These are phyloP conservation scores for Tylopilus sp. DNA, from an alignment of 1,284 basidiomycete genomes.

Conservation along the genomic window DNA sequence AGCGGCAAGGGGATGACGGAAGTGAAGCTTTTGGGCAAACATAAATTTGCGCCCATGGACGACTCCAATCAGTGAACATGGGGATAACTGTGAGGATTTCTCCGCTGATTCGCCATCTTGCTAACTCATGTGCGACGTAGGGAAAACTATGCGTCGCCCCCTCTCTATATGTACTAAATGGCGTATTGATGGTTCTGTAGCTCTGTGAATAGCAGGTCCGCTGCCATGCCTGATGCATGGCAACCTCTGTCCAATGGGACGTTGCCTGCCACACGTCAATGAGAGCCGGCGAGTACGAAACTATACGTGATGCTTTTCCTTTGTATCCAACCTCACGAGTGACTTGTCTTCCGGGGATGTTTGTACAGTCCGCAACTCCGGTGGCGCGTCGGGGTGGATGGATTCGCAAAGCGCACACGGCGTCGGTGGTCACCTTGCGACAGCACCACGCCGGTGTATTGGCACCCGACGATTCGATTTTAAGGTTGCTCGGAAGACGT, in stretches of 20 bases:
- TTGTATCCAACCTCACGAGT: constrained; percentile 25
- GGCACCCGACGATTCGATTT: constrained; percentile 15
- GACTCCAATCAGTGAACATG: constrained; percentile 36
- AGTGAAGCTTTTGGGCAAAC: constrained; percentile 70
- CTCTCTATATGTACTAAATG: constrained; percentile 29
- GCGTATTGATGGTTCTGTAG: constrained; percentile 25
- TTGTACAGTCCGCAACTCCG: constrained; percentile 31
- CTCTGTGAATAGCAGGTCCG: constrained; percentile 31
- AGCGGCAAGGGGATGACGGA: constrained; percentile 93
- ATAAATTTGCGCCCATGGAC: constrained; percentile 67
- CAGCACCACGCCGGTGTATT: constrained; percentile 1
- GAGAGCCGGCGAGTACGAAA: constrained; percentile 17
- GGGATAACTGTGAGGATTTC: constrained; percentile 12
- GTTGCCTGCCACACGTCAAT: constrained; percentile 19
- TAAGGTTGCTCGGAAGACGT: constrained; percentile 17
- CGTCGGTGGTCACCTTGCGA: constrained; percentile 12
- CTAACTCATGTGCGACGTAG: constrained; percentile 11
- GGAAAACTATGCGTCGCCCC: constrained; percentile 17
- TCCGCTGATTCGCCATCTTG: neutral
- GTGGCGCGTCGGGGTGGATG: constrained; percentile 28
- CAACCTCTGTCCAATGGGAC: constrained; percentile 7
- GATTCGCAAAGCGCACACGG: constrained; percentile 15
- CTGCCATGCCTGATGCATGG: constrained; percentile 11
- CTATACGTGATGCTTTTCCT: constrained; percentile 30
- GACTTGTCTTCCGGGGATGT: constrained; percentile 19